Evolutionary conservation across 352 stramenopile species (phyloP).

Genomic region (Globisporangium rhizosaccharum): DNA sequence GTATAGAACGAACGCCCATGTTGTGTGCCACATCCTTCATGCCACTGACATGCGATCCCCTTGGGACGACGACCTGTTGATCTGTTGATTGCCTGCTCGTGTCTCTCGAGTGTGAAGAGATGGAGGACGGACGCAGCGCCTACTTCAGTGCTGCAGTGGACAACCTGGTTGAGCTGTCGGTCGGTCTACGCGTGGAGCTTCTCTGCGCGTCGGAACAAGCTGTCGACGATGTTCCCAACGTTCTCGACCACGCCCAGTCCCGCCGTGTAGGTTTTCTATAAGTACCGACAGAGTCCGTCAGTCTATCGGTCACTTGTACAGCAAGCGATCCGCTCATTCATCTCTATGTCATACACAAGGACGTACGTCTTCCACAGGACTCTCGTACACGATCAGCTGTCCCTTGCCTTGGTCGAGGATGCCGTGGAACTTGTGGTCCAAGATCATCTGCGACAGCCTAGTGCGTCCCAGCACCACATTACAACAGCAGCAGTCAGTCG

Average conservation of each 20-base stretch:
- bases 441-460: constrained; percentile 99
- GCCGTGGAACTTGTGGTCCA: constrained; percentile 98
- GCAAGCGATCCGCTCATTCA: too few relatives aligned
- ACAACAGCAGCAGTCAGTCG: neutral
- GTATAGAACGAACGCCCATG: constrained; percentile 1
- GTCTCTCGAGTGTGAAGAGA: neutral
- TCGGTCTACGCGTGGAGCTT: constrained; percentile 69
- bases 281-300: neutral
- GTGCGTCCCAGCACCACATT: neutral
- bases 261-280: constrained; percentile 89
- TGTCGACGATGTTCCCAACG: constrained; percentile 95
- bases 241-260: constrained; percentile 96
- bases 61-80: too few relatives aligned
- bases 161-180: neutral
- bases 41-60: too few relatives aligned
- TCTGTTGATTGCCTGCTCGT: too few relatives aligned
- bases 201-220: constrained; percentile 87
- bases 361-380: constrained; percentile 88
- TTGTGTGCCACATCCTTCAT: neutral
- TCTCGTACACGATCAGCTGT: constrained; percentile 98
- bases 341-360: constrained; percentile 14
- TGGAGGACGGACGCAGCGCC: too few relatives aligned
- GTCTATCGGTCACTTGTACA: too few relatives aligned
- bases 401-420: constrained; percentile 99
- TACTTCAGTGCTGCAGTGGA: too few relatives aligned